A percentile compares a stretch with the other conserved stretches of the same genome.
These are phyloP conservation scores for Boechera divaricarpa DNA, from an alignment of 345 rosid genomes.

Conservation along the genomic window DNA sequence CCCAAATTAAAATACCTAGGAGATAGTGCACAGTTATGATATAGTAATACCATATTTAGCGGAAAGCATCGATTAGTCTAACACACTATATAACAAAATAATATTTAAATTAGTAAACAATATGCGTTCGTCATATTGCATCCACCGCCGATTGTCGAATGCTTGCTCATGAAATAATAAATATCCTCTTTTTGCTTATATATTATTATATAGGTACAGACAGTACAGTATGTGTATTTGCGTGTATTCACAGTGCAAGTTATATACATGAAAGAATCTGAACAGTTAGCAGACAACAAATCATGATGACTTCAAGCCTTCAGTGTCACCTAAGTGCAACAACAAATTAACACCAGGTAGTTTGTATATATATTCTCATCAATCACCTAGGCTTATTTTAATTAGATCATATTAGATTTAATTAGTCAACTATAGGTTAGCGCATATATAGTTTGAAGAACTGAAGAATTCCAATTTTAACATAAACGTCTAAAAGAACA, in stretches of 20 bases:
- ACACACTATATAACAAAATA: neutral
- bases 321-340: conserved; percentile 4
- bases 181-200: conserved; percentile 5
- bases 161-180: conserved; percentile 9
- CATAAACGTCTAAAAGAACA: neutral
- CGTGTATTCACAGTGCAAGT: neutral
- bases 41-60: conserved; percentile 10
- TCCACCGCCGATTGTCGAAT: conserved; percentile 28
- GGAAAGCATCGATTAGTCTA: conserved; percentile 1
- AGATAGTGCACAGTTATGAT: conserved; percentile 8
- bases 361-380: neutral
- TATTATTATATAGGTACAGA: neutral
- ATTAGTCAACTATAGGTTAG: neutral
- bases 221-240: neutral
- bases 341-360: neutral
- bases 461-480: neutral
- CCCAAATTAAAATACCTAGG: neutral
- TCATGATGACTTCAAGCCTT: neutral
- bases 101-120: neutral
- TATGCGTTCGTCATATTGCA: conserved; percentile 12
- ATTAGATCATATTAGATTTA: too few species aligned
- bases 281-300: conserved; percentile 3
- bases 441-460: neutral
- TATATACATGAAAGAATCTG: conserved; percentile 1
- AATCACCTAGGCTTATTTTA: neutral